A percentile compares a stretch with the other conserved stretches of the same genome.
phyloP scores from a whole-genome alignment of 2,329 filamentous ascomycete genomes.

The Coniochaeta ligniaria region DNA sequence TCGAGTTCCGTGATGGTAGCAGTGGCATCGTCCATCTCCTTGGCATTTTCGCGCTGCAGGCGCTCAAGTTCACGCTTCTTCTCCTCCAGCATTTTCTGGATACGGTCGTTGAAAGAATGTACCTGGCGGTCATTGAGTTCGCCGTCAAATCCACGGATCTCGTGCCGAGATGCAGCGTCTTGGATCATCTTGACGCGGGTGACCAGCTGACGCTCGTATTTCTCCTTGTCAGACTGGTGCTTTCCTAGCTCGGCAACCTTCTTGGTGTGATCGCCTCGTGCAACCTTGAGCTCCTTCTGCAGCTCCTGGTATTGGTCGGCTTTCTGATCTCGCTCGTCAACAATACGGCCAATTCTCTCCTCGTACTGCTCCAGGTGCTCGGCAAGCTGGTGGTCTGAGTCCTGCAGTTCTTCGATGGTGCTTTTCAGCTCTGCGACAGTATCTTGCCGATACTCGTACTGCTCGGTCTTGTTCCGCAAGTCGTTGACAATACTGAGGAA shows the following conservation, averaged over 20 bases:
- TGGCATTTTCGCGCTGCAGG: constrained; percentile 63
- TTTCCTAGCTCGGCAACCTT: constrained; percentile 65
- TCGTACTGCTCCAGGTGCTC: constrained; percentile 71
- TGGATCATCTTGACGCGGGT: constrained; percentile 68
- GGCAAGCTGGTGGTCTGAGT: constrained; percentile 71
- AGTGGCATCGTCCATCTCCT: constrained; percentile 70
- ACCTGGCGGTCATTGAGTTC: constrained; percentile 69
- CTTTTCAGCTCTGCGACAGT: constrained; percentile 63
- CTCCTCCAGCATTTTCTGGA: constrained; percentile 68
- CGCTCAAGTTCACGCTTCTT: constrained; percentile 74
- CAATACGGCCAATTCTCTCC: constrained; percentile 60
- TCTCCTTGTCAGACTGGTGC: constrained; percentile 78
- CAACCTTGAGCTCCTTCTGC: constrained; percentile 36
- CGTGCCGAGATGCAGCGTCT: constrained; percentile 67
- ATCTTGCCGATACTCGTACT: constrained; percentile 62
- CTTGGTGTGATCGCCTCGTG: constrained; percentile 37
- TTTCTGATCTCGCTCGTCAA: constrained; percentile 55
- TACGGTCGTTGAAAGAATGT: constrained; percentile 67
- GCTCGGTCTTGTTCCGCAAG: constrained; percentile 68
- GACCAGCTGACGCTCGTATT: constrained; percentile 73
- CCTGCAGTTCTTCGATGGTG: constrained; percentile 69
- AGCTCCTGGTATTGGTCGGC: constrained; percentile 60
- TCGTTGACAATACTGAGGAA: constrained; percentile 70
- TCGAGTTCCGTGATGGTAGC: constrained; percentile 65
- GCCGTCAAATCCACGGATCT: constrained; percentile 77